These are phyloP conservation scores for Citrullus mucosospermus DNA, from an alignment of 306 rosid genomes.

Conservation along the genomic window DNA sequence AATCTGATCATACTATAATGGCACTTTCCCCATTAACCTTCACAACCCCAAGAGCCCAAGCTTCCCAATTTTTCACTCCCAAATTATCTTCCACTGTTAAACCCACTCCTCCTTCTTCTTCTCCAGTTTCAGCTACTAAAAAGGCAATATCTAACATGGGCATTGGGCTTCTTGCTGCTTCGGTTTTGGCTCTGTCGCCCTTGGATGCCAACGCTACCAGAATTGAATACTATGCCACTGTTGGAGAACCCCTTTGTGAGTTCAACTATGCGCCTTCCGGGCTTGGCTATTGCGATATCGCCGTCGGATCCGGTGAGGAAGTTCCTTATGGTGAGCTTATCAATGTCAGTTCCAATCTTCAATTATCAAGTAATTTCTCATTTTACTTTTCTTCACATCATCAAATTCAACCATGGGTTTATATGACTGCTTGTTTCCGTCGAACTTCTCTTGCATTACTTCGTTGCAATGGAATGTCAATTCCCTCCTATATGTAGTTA, in stretches of 20 bases:
- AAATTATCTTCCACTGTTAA: conserved; percentile 7
- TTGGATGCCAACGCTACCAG: conserved; percentile 76
- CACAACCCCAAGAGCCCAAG: conserved; percentile 17
- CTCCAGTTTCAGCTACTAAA: conserved; percentile 15
- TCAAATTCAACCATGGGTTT: not conserved
- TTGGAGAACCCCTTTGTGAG: conserved; percentile 70
- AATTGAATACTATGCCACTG: conserved; percentile 82
- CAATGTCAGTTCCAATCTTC: conserved; percentile 37
- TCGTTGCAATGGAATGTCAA: not conserved
- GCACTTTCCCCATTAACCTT: conserved; percentile 30
- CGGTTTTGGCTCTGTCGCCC: conserved; percentile 46
- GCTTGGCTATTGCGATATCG: conserved; percentile 73
- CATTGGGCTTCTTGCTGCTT: conserved; percentile 55
- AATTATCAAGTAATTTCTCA: not conserved
- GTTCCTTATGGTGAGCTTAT: conserved; percentile 79
- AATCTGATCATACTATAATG: conserved; percentile 26
- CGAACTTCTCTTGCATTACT: not conserved
- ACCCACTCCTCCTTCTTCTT: conserved; percentile 10
- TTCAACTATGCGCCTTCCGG: conserved; percentile 57
- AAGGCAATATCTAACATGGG: conserved; percentile 32
- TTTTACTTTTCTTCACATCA: not conserved
- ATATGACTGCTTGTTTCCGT: not conserved
- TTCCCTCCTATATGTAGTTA: not conserved
- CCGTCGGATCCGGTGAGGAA: conserved; percentile 47
- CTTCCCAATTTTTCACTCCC: conserved; percentile 7